phyloP scores from a whole-genome alignment of 768 basidiomycete species.

The Omphalotus guepiniiformis region DNA sequence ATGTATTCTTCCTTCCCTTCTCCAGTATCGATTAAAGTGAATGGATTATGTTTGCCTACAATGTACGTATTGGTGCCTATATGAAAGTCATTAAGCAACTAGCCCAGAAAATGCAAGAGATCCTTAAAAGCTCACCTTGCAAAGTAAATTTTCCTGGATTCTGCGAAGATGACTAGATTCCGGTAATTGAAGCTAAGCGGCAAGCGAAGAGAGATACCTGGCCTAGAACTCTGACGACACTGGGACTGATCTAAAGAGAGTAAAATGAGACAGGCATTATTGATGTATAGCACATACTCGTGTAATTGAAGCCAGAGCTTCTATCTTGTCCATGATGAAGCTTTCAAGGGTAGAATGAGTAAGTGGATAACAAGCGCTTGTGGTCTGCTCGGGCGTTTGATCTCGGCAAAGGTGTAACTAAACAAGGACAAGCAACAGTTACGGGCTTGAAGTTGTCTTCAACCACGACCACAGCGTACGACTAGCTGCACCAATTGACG shows the following conservation, averaged over 20 bases:
- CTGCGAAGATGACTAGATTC: slow-evolving; percentile 38
- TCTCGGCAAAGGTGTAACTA: not conserved
- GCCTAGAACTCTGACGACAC: slow-evolving; percentile 66
- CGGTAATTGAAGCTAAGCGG: not conserved
- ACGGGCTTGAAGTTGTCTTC: not conserved
- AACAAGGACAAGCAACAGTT: not conserved
- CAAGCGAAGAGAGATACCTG: slow-evolving; percentile 46
- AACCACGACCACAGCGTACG: not conserved
- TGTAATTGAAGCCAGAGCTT: slow-evolving; percentile 47
- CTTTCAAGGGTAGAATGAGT: not conserved
- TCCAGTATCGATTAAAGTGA: slow-evolving; percentile 79
- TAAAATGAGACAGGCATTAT: not conserved
- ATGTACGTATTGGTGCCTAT: slow-evolving; percentile 90
- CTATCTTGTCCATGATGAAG: slow-evolving; percentile 44
- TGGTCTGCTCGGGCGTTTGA: too few relatives aligned
- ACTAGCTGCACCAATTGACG: not conserved
- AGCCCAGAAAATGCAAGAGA: not conserved
- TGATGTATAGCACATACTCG: slow-evolving; percentile 35
- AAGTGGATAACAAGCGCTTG: not conserved
- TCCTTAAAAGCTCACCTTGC: slow-evolving; percentile 54
- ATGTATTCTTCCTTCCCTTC: slow-evolving; percentile 70
- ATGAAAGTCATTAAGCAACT: not conserved
- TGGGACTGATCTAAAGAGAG: slow-evolving; percentile 54
- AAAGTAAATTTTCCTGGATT: slow-evolving; percentile 89
- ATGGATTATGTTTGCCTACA: slow-evolving; percentile 64